Evolutionary conservation across 306 rosid genomes (phyloP), one percentile per base, ranked within the genome.

Genomic region (Malus sylvestris): DNA sequence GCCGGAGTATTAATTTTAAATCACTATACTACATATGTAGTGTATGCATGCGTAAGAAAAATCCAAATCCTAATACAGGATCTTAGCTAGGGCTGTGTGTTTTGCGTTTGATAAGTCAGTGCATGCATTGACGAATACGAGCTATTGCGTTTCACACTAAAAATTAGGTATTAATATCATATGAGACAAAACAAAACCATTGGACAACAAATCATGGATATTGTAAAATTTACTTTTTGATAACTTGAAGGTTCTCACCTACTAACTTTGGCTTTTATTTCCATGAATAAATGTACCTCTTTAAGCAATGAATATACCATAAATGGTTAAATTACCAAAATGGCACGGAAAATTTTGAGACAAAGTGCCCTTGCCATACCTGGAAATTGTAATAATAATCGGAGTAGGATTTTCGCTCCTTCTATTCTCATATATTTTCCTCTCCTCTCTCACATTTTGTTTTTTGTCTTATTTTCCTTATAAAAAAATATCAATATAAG

Each of bases 91-190:
- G 44, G 44, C 1, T 40, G 11, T 8, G 44, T 40, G 44, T 40
- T 14, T 27, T 55, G 16, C 6, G 4, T 25, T 81, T 88, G 93
- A 91, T 91, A 91, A 91, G 93, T 89, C 84, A 87, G 85, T 78
- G 85, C 88, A 85, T 74, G 40, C 40, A 35, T 35, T 4, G 73
- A 71, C 80, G 80, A 83, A 91, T 91, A 91, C 84, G 97, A 89
- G 91, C 93, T 83, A 87, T 77, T 87, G 87, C 92, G 79, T 91
- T 86, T 91, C 97, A 89, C 65, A 25, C 52, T 80, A 81, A 72
- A 80, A 63, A 74, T 78, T 57, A 57, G 78, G 72, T 70, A 82
- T 74, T 19, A 14, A 22, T 58, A 27, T 73, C 35, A 57, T 60
- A 11, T 2, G 66, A 4, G 16, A 60, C 32, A 25, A n/a, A 11